phyloP scores from a whole-genome alignment of 192 early-diverging fungal genomes.

The Spizellomyces punctatus region DNA sequence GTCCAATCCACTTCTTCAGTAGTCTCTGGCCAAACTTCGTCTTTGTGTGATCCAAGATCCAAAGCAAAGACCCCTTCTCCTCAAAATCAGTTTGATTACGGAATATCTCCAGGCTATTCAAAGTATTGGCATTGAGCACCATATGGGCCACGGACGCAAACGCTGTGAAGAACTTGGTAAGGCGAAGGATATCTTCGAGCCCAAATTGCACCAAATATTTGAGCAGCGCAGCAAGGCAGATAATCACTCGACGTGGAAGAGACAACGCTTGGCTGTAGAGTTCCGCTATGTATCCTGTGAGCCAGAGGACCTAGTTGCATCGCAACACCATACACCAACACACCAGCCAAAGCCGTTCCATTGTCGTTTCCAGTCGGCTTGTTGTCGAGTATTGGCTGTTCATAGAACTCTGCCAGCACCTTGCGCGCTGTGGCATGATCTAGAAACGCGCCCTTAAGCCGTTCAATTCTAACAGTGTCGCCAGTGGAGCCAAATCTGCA shows the following conservation, averaged over 20 bases:
- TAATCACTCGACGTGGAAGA: constrained; percentile 34
- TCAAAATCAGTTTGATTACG: constrained; percentile 50
- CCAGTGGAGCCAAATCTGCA: constrained; percentile 24
- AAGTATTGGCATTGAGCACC: constrained; percentile 68
- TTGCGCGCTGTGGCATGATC: constrained; percentile 38
- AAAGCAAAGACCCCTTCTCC: constrained; percentile 55
- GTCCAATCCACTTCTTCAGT: constrained; percentile 69
- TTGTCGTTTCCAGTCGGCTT: constrained; percentile 8
- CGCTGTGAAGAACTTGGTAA: constrained; percentile 60
- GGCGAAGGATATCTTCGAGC: constrained; percentile 56
- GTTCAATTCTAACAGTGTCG: constrained; percentile 60
- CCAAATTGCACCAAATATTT: constrained; percentile 66
- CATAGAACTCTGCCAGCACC: constrained; percentile 37
- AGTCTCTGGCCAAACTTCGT: constrained; percentile 68
- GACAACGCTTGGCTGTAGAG: constrained; percentile 34
- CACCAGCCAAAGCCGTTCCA: not conserved
- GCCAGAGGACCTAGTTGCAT: not conserved
- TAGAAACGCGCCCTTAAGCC: constrained; percentile 46
- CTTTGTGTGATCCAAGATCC: constrained; percentile 66
- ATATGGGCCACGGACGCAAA: constrained; percentile 64
- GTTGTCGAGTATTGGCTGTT: constrained; percentile 15
- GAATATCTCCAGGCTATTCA: constrained; percentile 68
- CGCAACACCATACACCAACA: not conserved
- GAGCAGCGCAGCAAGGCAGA: constrained; percentile 58
- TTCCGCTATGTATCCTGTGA: constrained; percentile 7